Conservation (phyloP, 371 early-diverging fungal species). For the Mortierella sp. region DNA sequence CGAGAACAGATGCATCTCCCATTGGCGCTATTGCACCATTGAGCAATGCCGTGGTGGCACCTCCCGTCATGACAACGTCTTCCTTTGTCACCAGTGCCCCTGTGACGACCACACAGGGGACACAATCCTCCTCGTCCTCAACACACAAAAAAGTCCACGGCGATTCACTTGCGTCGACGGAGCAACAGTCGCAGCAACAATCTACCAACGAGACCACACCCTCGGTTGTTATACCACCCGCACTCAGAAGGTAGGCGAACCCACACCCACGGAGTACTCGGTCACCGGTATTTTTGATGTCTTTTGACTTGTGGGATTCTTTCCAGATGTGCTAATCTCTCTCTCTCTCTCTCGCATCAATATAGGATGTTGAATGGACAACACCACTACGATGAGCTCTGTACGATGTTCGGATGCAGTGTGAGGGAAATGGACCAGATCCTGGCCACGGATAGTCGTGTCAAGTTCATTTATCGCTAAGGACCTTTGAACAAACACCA, state of each 20-base stretch:
- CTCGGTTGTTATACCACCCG: conserved; percentile 27
- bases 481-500: background rate
- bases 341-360: no score
- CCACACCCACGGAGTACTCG: no score
- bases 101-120: no score
- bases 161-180: conserved; percentile 21
- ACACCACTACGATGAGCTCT: conserved; percentile 80
- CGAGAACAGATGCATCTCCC: conserved; percentile 3
- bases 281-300: background rate
- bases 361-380: conserved; percentile 68
- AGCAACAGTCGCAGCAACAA: conserved; percentile 3
- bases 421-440: conserved; percentile 68
- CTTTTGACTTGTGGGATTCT: background rate
- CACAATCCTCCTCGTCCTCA: no score
- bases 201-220: conserved; percentile 13
- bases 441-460: conserved; percentile 49
- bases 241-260: conserved; percentile 25
- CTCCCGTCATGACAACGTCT: no score
- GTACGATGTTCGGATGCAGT: conserved; percentile 70
- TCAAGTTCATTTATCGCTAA: conserved; percentile 51
- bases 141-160: no score
- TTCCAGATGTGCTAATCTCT: background rate
- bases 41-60: no score
- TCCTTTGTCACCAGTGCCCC: no score
- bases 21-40: background rate